Base-by-base conservation (phyloP, 2,329 filamentous ascomycete species). In the Pseudopyricularia javanii region DNA sequence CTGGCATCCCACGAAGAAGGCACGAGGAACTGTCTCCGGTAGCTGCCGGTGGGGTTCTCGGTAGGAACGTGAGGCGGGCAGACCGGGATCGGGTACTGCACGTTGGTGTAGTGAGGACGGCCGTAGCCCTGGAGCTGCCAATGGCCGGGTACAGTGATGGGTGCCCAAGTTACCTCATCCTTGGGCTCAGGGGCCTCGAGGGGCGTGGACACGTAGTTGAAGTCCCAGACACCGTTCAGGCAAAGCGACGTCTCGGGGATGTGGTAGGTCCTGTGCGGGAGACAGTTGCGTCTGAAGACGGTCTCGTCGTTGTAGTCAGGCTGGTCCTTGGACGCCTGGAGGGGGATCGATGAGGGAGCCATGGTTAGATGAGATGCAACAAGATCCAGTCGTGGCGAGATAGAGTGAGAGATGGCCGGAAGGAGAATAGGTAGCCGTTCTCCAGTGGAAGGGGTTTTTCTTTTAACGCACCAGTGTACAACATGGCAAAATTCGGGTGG, bases 71-170 rank as follows among this genome's bases (percentile, higher is more conserved):
- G 67, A 0, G 84, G 84, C 15, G 84, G 83, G 55, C 77, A 75
- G 2, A 82, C 78, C 0, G 81, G 82, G 54, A 86, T 81, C 0
- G 82, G 83, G 55, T 75, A 87, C 50, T 79, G 72, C 26, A 83
- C 73, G 58, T 87, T 88, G 9, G 83, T 86, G 60, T 88, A 87
- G 57, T 83, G 80, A 0, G 84, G 84, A 50, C 70, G 64, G 12
- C 83, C 83, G 60, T 82, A 79, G 26, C 83, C 83, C 64, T 87
- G 80, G 4, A 85, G 68, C 64, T 87, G 83, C 84, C 84, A 88
- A 60, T 82, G 79, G 3, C 80, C 80, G 0, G 83, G 83, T 0
- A 87, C 83, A 11, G 74, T 65, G 56, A 83, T 80, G 37, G 66
- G 68, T 20, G 68, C 65, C 72, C 78, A 80, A 7, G 56, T 50